Percentiles rank a stretch among this genome's conserved stretches.
Evolutionary conservation across 495 filamentous ascomycete genomes (phyloP).

Genomic region (Lentithecium fluviatile): DNA sequence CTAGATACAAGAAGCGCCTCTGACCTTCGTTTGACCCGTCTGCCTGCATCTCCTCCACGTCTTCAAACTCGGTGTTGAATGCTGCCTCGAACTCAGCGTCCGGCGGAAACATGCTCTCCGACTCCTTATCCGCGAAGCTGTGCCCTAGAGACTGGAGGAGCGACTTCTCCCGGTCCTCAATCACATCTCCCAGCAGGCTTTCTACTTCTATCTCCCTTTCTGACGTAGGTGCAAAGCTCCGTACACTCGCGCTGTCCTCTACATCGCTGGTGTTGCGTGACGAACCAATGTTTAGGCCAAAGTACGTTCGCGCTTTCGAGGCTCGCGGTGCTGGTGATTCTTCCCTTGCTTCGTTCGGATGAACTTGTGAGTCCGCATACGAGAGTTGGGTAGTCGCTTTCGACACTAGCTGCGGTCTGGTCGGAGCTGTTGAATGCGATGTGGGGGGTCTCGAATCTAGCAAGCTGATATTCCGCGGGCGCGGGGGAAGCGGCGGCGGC

Average conservation of each 20-base stretch:
- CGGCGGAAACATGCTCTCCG: conserved; percentile 52
- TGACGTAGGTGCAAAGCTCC: conserved; percentile 74
- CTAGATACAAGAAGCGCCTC: conserved; percentile 25
- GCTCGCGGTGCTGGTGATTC: conserved; percentile 42
- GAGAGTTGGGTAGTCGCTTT: conserved; percentile 82
- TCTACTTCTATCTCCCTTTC: conserved; percentile 74
- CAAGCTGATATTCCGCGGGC: conserved; percentile 18
- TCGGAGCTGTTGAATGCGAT: conserved; percentile 15
- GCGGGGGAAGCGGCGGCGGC: conserved; percentile 34
- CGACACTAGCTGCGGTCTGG: conserved; percentile 53
- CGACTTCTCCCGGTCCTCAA: conserved; percentile 53
- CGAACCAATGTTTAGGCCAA: conserved; percentile 44
- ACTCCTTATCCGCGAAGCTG: conserved; percentile 59
- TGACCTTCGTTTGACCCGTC: conserved; percentile 67
- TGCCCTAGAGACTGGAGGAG: conserved; percentile 60
- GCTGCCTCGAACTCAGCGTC: conserved; percentile 55
- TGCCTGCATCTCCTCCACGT: conserved; percentile 63
- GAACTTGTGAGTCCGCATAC: conserved; percentile 69
- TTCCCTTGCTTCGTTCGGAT: conserved; percentile 52
- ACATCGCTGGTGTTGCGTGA: conserved; percentile 56
- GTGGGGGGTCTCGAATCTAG: conserved; percentile 29
- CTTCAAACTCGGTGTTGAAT: conserved; percentile 75
- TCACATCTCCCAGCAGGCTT: conserved; percentile 72
- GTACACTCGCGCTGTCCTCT: conserved; percentile 80
- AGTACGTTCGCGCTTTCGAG: conserved; percentile 38